phyloP scores from a whole-genome alignment of 2,329 filamentous ascomycete genomes.

The Periglandula ipomoeae region DNA sequence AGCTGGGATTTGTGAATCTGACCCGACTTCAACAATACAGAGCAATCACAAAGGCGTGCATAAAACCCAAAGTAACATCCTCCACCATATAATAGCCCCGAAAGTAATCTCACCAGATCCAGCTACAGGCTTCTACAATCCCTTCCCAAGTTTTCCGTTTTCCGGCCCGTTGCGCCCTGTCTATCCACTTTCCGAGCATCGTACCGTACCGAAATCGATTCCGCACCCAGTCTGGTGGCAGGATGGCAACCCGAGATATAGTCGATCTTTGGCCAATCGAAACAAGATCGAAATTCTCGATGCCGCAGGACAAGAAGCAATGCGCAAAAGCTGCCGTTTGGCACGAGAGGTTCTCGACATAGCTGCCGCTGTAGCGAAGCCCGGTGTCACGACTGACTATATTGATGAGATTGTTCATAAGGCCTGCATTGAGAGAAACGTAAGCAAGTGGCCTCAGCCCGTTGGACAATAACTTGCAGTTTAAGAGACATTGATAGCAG shows the following conservation, averaged over 20 bases:
- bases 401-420: slow-evolving; percentile 94
- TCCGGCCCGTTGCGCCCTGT: slow-evolving; percentile 76
- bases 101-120: slow-evolving; percentile 83
- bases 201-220: slow-evolving; percentile 71
- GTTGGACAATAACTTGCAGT: neutral
- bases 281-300: slow-evolving; percentile 80
- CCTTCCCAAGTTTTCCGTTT: slow-evolving; percentile 80
- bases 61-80: slow-evolving; percentile 68
- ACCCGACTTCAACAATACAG: slow-evolving; percentile 36
- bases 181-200: slow-evolving; percentile 68
- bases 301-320: slow-evolving; percentile 70
- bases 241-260: slow-evolving; percentile 64
- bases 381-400: slow-evolving; percentile 92
- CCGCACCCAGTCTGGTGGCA: slow-evolving; percentile 78
- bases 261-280: slow-evolving; percentile 52
- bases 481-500: neutral
- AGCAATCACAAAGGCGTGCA: slow-evolving; percentile 61
- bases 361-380: slow-evolving; percentile 70
- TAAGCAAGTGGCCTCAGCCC: slow-evolving; percentile 35
- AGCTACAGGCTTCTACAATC: slow-evolving; percentile 85
- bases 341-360: slow-evolving; percentile 90
- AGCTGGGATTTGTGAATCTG: neutral
- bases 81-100: slow-evolving; percentile 65
- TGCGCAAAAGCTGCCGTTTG: slow-evolving; percentile 85
- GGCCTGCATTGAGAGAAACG: slow-evolving; percentile 84